These are phyloP conservation scores for Mortierella sp. DNA, from an alignment of 371 early-diverging fungal genomes.

Conservation along the genomic window DNA sequence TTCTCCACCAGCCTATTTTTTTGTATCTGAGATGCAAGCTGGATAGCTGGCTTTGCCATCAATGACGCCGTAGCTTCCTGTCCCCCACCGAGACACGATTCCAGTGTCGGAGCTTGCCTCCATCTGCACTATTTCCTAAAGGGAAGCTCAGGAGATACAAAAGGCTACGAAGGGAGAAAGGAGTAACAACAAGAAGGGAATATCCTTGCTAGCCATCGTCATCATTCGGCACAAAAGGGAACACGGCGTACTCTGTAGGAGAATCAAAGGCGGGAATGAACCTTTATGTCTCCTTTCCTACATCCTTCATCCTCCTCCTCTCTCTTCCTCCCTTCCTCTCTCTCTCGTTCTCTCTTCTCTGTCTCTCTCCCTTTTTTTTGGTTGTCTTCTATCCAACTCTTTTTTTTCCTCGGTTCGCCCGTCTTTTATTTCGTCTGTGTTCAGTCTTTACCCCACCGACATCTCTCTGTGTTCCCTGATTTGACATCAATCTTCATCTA, in stretches of 20 bases:
- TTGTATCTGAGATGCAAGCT: slow-evolving; percentile 9
- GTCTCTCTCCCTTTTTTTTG: not conserved
- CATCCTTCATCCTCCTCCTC: not conserved
- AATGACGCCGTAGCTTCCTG: slow-evolving; percentile 3
- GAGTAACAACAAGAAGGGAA: not conserved
- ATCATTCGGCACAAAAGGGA: slow-evolving; percentile 34
- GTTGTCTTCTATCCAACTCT: not conserved
- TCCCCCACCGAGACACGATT: slow-evolving; percentile 7
- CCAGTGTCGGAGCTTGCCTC: slow-evolving; percentile 13
- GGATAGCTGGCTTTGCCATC: too few relatives aligned
- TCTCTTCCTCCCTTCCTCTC: not conserved
- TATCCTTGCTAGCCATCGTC: slow-evolving; percentile 17
- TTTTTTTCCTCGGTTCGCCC: not conserved
- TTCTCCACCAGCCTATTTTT: not conserved
- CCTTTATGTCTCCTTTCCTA: slow-evolving; percentile 5
- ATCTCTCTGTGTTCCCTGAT: not conserved
- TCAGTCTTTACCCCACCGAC: not conserved
- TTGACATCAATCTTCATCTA: not conserved
- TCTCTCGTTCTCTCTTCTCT: not conserved
- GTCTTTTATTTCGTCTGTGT: not conserved
- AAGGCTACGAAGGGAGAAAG: not conserved
- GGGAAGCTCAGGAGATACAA: not conserved
- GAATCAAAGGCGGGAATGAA: not conserved
- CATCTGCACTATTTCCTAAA: slow-evolving; percentile 4
- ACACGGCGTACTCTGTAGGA: slow-evolving; percentile 21